Conservation (phyloP, 2,329 filamentous ascomycete species). For the Lachnum nothofagi region DNA sequence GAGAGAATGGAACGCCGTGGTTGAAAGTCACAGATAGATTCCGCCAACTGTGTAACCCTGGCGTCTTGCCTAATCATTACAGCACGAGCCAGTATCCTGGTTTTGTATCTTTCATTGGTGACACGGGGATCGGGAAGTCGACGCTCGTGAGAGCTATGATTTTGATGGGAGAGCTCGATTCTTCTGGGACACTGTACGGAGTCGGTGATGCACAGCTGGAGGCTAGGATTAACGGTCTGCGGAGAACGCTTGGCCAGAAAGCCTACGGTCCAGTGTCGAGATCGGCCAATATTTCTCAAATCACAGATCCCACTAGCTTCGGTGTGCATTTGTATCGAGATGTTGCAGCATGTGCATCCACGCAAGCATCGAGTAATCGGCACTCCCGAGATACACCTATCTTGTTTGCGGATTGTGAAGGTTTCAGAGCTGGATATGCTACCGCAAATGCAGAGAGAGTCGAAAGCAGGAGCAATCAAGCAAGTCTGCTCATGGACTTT, state of each 20-base stretch:
- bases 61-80: conserved; percentile 6
- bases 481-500: conserved; percentile 4
- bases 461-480: background rate
- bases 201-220: conserved; percentile 1
- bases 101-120: conserved; percentile 25
- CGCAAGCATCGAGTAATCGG: background rate
- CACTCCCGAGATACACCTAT: conserved; percentile 12
- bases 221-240: conserved; percentile 2
- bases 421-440: conserved; percentile 18
- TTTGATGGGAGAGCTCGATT: conserved; percentile 14
- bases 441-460: conserved; percentile 13
- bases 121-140: conserved; percentile 23
- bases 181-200: conserved; percentile 4
- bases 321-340: conserved; percentile 24
- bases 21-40: conserved; percentile 8
- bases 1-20: background rate
- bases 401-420: conserved; percentile 24
- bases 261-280: conserved; percentile 14
- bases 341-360: background rate
- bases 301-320: conserved; percentile 20
- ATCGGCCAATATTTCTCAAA: conserved; percentile 9
- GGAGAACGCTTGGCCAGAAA: conserved; percentile 3
- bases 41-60: conserved; percentile 8
- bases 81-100: conserved; percentile 18
- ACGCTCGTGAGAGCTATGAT: conserved; percentile 23